Percentiles rank a stretch among this genome's conserved stretches.
These are phyloP conservation scores for Sarcodon sp. DNA, from an alignment of 768 basidiomycete genomes.

Conservation along the genomic window DNA sequence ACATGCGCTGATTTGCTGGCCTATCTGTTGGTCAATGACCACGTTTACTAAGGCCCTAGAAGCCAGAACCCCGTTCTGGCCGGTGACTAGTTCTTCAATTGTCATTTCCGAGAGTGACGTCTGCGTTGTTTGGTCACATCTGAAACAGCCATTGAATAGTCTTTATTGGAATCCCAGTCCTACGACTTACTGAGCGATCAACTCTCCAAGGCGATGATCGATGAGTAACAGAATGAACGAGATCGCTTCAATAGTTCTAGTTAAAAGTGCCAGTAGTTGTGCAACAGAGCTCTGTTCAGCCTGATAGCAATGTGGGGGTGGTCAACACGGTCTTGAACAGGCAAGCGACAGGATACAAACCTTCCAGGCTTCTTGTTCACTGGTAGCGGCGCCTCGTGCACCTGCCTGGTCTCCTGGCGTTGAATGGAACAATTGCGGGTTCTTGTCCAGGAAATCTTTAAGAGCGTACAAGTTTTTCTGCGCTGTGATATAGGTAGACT, in stretches of 20 bases:
- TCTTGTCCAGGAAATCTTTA: constrained; percentile 66
- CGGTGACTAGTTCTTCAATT: constrained; percentile 80
- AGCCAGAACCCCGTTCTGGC: constrained; percentile 73
- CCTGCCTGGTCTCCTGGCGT: constrained; percentile 58
- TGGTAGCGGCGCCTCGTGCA: constrained; percentile 37
- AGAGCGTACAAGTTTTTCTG: constrained; percentile 73
- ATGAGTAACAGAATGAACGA: constrained; percentile 86
- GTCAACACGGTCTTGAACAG: background rate
- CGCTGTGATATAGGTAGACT: constrained; percentile 47
- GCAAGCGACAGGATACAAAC: constrained; percentile 22
- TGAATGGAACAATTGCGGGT: constrained; percentile 77
- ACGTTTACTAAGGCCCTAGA: constrained; percentile 88
- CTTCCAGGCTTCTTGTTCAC: constrained; percentile 86
- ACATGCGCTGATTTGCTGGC: constrained; percentile 86
- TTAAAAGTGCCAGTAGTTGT: constrained; percentile 63
- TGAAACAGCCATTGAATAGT: constrained; percentile 14
- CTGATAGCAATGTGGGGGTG: constrained; percentile 22
- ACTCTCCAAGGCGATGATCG: constrained; percentile 81
- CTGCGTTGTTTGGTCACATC: constrained; percentile 66
- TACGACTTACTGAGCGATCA: constrained; percentile 60
- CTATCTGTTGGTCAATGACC: constrained; percentile 96
- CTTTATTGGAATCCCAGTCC: background rate
- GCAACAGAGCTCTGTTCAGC: constrained; percentile 74
- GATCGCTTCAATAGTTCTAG: constrained; percentile 85
- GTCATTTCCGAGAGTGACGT: constrained; percentile 56